phyloP scores from a whole-genome alignment of 768 basidiomycete genomes.

The Amanita rubescens region DNA sequence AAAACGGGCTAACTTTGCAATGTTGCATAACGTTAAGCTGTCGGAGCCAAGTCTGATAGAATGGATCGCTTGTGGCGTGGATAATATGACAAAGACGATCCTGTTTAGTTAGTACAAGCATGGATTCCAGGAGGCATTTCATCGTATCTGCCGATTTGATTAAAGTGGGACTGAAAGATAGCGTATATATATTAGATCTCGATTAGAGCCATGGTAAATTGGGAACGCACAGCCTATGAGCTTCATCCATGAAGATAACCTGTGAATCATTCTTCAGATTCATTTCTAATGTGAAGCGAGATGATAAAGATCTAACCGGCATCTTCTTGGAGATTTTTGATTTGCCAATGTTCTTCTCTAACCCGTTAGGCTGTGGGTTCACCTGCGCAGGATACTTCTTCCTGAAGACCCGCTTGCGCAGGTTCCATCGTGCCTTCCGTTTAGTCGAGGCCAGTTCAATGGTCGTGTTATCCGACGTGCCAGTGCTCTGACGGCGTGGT shows the following conservation, averaged over 20 bases:
- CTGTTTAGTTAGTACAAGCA: constrained; percentile 84
- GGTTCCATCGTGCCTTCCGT: constrained; percentile 24
- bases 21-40: constrained; percentile 78
- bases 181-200: neutral
- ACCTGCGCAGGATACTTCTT: constrained; percentile 10
- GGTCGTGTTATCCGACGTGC: constrained; percentile 35
- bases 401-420: constrained; percentile 24
- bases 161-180: constrained; percentile 61
- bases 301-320: constrained; percentile 30
- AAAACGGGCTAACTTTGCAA: constrained; percentile 49
- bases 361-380: constrained; percentile 15
- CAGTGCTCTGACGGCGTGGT: constrained; percentile 22
- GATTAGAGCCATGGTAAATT: neutral
- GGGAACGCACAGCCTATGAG: constrained; percentile 62
- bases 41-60: constrained; percentile 78
- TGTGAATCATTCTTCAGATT: constrained; percentile 11
- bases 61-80: constrained; percentile 77
- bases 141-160: constrained; percentile 75
- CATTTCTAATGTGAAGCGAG: constrained; percentile 19
- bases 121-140: constrained; percentile 79
- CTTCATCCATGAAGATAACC: constrained; percentile 78
- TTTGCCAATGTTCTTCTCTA: constrained; percentile 28
- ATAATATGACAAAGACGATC: constrained; percentile 80
- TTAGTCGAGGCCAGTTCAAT: constrained; percentile 22
- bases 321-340: constrained; percentile 50